phyloP scores from a whole-genome alignment of 1,284 basidiomycete species.

The Tetrapyrgos nigripes region DNA sequence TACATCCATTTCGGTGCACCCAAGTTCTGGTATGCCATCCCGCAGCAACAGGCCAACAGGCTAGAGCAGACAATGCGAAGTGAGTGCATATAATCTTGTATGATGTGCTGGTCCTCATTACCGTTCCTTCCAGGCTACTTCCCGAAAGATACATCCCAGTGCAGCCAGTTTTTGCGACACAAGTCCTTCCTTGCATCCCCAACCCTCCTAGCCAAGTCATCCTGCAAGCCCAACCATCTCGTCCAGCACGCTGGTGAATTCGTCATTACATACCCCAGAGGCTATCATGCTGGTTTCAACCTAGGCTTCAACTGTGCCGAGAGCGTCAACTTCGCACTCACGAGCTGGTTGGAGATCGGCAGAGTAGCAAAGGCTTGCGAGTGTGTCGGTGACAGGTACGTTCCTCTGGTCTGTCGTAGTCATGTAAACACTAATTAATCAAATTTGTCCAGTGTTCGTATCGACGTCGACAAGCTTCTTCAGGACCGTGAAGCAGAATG shows the following conservation, averaged over 20 bases:
- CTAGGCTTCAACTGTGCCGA: conserved; percentile 98
- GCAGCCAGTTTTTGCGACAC: conserved; percentile 95
- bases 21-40: conserved; percentile 96
- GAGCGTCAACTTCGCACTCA: conserved; percentile 96
- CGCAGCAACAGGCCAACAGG: conserved; percentile 80
- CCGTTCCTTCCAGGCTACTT: conserved; percentile 72
- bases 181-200: conserved; percentile 97
- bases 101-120: conserved; percentile 8
- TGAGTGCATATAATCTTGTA: conserved; percentile 38
- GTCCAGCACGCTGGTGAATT: conserved; percentile 95
- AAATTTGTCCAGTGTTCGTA: conserved; percentile 73
- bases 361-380: conserved; percentile 82
- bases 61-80: conserved; percentile 87
- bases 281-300: conserved; percentile 98
- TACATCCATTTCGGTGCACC: conserved; percentile 99
- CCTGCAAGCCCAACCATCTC: conserved; percentile 86
- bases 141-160: conserved; percentile 82
- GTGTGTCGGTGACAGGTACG: conserved; percentile 85
- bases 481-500: conserved; percentile 54
- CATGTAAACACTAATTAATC: conserved; percentile 14
- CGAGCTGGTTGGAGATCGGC: conserved; percentile 93
- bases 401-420: conserved; percentile 15
- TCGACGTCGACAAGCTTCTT: conserved; percentile 89
- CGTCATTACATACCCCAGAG: conserved; percentile 93
- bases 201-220: conserved; percentile 78